Conservation (phyloP, 192 early-diverging fungal genomes). For the Coemansia sp. region DNA sequence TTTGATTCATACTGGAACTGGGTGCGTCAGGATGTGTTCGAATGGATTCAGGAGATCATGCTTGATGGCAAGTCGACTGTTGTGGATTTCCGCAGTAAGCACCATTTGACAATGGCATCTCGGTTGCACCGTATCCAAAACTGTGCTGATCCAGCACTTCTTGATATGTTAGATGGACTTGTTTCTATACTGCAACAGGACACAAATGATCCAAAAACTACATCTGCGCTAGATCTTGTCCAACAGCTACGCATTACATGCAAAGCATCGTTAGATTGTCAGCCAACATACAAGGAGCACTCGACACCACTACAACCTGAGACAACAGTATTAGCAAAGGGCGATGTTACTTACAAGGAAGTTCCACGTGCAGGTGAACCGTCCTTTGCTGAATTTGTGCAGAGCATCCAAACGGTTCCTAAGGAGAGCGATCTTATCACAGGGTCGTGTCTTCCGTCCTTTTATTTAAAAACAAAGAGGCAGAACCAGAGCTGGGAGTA, state of each 20-base stretch:
- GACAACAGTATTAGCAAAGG: slow-evolving; percentile 68
- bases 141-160: background rate
- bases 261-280: slow-evolving; percentile 62
- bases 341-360: slow-evolving; percentile 80
- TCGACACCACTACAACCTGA: slow-evolving; percentile 75
- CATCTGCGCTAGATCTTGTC: slow-evolving; percentile 50
- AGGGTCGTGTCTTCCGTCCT: background rate
- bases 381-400: slow-evolving; percentile 84
- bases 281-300: slow-evolving; percentile 86
- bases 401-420: slow-evolving; percentile 59
- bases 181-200: background rate
- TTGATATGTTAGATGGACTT: background rate
- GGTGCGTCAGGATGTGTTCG: slow-evolving; percentile 57
- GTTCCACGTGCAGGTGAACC: slow-evolving; percentile 69
- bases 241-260: slow-evolving; percentile 75
- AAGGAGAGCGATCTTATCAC: background rate
- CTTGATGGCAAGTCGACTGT: background rate
- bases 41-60: slow-evolving; percentile 74
- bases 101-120: slow-evolving; percentile 26
- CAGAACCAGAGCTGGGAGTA: slow-evolving; percentile 65
- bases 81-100: slow-evolving; percentile 38
- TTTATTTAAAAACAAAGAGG: background rate
- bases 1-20: slow-evolving; percentile 98
- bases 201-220: background rate
- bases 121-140: slow-evolving; percentile 1